Conservation (phyloP, 2,329 filamentous ascomycete species). For the Lasiodiplodia sp. region DNA sequence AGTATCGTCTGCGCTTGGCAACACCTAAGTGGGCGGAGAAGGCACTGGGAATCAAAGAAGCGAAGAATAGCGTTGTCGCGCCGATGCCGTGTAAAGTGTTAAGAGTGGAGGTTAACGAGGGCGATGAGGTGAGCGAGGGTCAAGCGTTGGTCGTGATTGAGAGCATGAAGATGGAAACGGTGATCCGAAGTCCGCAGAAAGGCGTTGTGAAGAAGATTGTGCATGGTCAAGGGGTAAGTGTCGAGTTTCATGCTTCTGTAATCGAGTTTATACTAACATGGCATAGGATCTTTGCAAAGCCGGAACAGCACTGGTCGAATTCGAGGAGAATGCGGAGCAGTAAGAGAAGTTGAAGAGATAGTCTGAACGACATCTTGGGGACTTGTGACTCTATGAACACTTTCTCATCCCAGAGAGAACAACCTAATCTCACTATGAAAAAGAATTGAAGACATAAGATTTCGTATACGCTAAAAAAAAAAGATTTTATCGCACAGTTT, state of each 20-base stretch:
- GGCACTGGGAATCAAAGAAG: constrained; percentile 82
- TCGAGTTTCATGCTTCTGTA: not conserved
- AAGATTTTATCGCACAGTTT: not conserved
- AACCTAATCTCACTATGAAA: not conserved
- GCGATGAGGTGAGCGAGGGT: constrained; percentile 83
- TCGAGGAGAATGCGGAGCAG: constrained; percentile 36
- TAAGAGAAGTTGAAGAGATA: not conserved
- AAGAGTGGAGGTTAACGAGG: constrained; percentile 84
- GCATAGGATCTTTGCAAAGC: constrained; percentile 51
- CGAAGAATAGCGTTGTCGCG: constrained; percentile 81
- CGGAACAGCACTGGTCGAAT: constrained; percentile 56
- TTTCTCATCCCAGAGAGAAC: not conserved
- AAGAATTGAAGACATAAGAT: not conserved
- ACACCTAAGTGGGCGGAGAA: constrained; percentile 84
- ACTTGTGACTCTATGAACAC: not conserved
- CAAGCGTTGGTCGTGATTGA: constrained; percentile 79
- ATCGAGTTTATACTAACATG: constrained; percentile 1
- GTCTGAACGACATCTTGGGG: not conserved
- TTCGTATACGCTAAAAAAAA: not conserved
- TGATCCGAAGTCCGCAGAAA: constrained; percentile 59
- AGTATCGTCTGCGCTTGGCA: constrained; percentile 63
- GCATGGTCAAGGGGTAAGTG: constrained; percentile 55
- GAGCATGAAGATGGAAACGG: constrained; percentile 65
- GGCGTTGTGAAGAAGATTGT: constrained; percentile 58
- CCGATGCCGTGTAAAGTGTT: constrained; percentile 99